Percentiles rank a stretch among this genome's conserved stretches.
Conservation (phyloP, 306 rosid species). For the Prinsepia uniflora region DNA sequence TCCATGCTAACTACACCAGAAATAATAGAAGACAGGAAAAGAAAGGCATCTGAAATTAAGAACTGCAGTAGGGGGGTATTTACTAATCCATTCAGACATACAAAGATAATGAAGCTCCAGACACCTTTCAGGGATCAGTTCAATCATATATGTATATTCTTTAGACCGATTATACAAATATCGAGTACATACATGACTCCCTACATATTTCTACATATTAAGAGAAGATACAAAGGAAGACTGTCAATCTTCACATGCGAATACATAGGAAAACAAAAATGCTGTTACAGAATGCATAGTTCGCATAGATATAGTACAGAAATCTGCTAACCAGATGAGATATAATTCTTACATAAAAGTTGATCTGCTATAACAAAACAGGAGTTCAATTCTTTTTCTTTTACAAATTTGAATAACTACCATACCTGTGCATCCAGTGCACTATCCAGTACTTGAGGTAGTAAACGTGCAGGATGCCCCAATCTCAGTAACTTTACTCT, state of each 20-base stretch:
- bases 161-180: not conserved
- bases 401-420: constrained; percentile 1
- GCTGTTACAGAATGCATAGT: not conserved
- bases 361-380: not conserved
- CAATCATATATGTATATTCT: not conserved
- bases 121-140: not conserved
- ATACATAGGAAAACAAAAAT: constrained; percentile 1
- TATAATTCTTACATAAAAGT: not conserved
- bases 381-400: not conserved
- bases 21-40: not conserved
- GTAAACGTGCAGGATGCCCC: constrained; percentile 98
- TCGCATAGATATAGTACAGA: not conserved
- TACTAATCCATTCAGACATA: not conserved
- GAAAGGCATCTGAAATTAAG: not conserved
- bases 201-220: not conserved
- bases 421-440: constrained; percentile 96
- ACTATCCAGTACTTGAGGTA: constrained; percentile 96
- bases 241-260: not conserved
- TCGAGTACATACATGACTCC: not conserved
- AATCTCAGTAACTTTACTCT: constrained; percentile 94
- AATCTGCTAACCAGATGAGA: not conserved
- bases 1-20: not conserved
- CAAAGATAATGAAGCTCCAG: not conserved
- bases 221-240: not conserved
- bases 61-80: not conserved